A percentile compares a stretch with the other conserved stretches of the same genome.
Evolutionary conservation across 2,329 filamentous ascomycete genomes (phyloP).

Genomic region (Talaromyces sp.): DNA sequence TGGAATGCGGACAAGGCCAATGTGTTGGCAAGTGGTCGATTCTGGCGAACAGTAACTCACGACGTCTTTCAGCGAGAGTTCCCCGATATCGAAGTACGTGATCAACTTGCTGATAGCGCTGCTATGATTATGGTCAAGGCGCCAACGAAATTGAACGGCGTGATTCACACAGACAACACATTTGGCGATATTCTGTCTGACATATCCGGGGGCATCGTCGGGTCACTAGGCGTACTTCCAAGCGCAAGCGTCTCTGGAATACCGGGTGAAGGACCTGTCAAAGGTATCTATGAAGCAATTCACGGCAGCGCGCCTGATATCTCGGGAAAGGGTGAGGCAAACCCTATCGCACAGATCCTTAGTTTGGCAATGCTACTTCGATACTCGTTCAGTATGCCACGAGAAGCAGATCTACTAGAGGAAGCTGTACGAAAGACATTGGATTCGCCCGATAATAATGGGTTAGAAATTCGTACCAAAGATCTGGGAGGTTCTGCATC

Average conservation of each 20-base stretch:
- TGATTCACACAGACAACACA: conserved; percentile 79
- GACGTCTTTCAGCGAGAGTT: conserved; percentile 78
- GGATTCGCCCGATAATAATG: conserved; percentile 56
- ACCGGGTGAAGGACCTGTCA: conserved; percentile 51
- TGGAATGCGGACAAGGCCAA: conserved; percentile 56
- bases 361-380: conserved; percentile 87
- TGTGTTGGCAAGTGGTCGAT: conserved; percentile 51
- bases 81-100: conserved; percentile 69
- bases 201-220: conserved; percentile 80
- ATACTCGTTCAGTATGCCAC: conserved; percentile 74
- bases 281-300: conserved; percentile 89
- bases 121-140: conserved; percentile 90
- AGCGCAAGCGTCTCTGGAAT: conserved; percentile 75
- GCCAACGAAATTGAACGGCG: conserved; percentile 72
- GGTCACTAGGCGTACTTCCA: conserved; percentile 76
- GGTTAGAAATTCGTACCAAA: conserved; percentile 58
- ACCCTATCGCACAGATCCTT: conserved; percentile 79
- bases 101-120: conserved; percentile 81
- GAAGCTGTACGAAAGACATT: conserved; percentile 71
- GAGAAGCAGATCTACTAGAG: conserved; percentile 72
- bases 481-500: conserved; percentile 72
- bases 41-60: conserved; percentile 53
- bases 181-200: conserved; percentile 87
- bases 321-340: conserved; percentile 77
- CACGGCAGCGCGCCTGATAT: conserved; percentile 90